These are phyloP conservation scores for Calophaca sinica DNA, from an alignment of 306 rosid genomes.

Conservation along the genomic window DNA sequence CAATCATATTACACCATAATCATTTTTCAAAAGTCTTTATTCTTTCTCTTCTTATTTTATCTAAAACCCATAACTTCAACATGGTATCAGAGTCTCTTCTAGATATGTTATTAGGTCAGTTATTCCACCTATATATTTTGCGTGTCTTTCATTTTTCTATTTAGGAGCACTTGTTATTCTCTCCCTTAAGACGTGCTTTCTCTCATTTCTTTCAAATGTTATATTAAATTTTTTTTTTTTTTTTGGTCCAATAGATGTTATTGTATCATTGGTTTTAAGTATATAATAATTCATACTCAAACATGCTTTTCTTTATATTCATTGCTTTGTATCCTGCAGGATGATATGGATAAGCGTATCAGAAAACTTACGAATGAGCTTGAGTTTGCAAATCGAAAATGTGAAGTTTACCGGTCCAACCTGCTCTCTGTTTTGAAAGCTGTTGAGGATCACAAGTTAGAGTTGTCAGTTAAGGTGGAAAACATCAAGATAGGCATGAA, in stretches of 20 bases:
- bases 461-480: slow-evolving; percentile 91
- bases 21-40: too few species aligned
- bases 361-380: slow-evolving; percentile 72
- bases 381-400: slow-evolving; percentile 80
- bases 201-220: slow-evolving; percentile 28
- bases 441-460: slow-evolving; percentile 94
- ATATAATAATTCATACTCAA: slow-evolving; percentile 20
- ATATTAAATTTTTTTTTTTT: slow-evolving; percentile 15
- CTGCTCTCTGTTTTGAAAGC: slow-evolving; percentile 93
- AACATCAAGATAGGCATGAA: slow-evolving; percentile 94
- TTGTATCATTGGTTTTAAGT: slow-evolving; percentile 18
- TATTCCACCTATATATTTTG: not conserved
- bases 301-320: slow-evolving; percentile 34
- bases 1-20: too few species aligned
- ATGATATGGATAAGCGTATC: slow-evolving; percentile 84
- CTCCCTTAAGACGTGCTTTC: not conserved
- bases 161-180: not conserved
- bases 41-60: too few species aligned
- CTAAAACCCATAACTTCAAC: too few species aligned
- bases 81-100: too few species aligned
- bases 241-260: slow-evolving; percentile 21
- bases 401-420: slow-evolving; percentile 94
- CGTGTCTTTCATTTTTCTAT: slow-evolving; percentile 25
- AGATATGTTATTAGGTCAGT: too few species aligned
- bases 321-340: slow-evolving; percentile 63